These are phyloP conservation scores for Aspergillus fumigatiaffinis DNA, from an alignment of 2,329 filamentous ascomycete genomes.

Conservation along the genomic window DNA sequence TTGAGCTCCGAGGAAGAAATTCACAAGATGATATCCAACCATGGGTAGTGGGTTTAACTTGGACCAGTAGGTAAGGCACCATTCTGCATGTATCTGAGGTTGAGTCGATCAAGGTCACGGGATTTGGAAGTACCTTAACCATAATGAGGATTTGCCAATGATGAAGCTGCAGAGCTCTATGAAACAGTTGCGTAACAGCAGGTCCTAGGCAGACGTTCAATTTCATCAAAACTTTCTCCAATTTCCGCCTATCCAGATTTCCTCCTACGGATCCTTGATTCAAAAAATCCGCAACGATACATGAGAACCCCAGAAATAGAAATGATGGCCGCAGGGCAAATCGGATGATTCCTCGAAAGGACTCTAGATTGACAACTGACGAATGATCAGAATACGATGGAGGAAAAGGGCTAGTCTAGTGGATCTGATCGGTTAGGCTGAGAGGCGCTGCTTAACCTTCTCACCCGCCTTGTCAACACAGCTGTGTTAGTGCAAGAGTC, in stretches of 20 bases:
- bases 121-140: background rate
- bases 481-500: background rate
- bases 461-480: background rate
- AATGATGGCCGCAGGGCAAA: background rate
- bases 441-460: constrained; percentile 11
- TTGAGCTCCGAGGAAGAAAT: background rate
- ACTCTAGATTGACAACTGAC: background rate
- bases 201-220: background rate
- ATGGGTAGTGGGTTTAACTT: background rate
- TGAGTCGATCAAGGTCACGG: background rate
- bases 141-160: background rate
- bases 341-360: background rate
- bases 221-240: background rate
- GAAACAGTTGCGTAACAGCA: background rate
- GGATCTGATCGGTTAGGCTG: constrained; percentile 21
- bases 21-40: background rate
- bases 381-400: too few relatives aligned
- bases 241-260: background rate
- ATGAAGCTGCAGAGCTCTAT: background rate
- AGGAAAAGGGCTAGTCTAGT: constrained; percentile 18
- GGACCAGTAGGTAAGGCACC: background rate
- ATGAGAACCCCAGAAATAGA: background rate
- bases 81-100: background rate
- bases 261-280: background rate
- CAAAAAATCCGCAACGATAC: background rate